Conservation (phyloP, 805 yeast species). For the Kuraishia piskuri region DNA sequence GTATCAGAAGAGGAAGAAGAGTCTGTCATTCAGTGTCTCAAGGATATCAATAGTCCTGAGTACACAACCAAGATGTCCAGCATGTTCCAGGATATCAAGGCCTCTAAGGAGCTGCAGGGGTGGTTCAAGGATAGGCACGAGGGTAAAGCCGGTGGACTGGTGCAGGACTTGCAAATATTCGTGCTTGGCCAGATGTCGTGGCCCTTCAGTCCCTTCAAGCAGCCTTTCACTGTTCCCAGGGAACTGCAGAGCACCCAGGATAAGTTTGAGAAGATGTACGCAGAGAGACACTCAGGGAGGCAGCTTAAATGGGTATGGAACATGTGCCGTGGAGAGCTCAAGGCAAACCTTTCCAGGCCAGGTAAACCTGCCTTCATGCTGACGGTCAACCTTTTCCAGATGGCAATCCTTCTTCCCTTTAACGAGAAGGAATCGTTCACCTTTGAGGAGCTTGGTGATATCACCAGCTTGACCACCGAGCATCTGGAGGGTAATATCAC, state of each 20-base stretch:
- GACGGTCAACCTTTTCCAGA: slow-evolving; percentile 77
- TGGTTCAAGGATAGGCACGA: slow-evolving; percentile 40
- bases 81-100: slow-evolving; percentile 91
- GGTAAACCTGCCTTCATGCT: slow-evolving; percentile 77
- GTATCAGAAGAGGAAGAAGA: slow-evolving; percentile 84
- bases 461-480: slow-evolving; percentile 59
- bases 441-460: slow-evolving; percentile 49
- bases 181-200: slow-evolving; percentile 86
- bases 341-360: slow-evolving; percentile 73
- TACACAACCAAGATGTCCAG: slow-evolving; percentile 90
- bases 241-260: slow-evolving; percentile 58
- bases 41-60: slow-evolving; percentile 84
- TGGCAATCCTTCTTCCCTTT: slow-evolving; percentile 79
- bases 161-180: slow-evolving; percentile 57
- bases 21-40: slow-evolving; percentile 72
- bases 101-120: slow-evolving; percentile 68
- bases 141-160: slow-evolving; percentile 19
- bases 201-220: slow-evolving; percentile 53
- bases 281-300: slow-evolving; percentile 74
- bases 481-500: slow-evolving; percentile 67
- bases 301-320: slow-evolving; percentile 95
- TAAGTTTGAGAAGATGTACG: slow-evolving; percentile 60
- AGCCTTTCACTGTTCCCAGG: slow-evolving; percentile 56
- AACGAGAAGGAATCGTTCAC: slow-evolving; percentile 60
- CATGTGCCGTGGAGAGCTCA: slow-evolving; percentile 84